Evolutionary conservation across 306 rosid species (phyloP).

Genomic region (Rosa persica): DNA sequence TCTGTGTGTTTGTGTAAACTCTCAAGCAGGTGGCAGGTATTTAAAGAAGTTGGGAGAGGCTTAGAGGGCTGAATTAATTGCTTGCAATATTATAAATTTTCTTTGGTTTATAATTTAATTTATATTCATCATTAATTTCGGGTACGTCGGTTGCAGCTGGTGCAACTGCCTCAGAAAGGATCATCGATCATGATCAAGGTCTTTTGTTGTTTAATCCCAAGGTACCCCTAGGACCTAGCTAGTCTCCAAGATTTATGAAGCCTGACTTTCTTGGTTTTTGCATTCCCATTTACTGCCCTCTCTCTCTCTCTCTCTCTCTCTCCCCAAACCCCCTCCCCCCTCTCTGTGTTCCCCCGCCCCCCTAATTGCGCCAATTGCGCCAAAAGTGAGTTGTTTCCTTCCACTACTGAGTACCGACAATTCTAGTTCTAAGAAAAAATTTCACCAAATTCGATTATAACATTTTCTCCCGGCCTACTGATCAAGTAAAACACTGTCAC

Average conservation of each 20-base stretch:
- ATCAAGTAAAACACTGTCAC: not conserved
- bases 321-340: too few relatives aligned
- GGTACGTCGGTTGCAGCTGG: conserved; percentile 33
- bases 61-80: not conserved
- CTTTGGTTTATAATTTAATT: not conserved
- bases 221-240: not conserved
- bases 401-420: not conserved
- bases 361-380: not conserved
- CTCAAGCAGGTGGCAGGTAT: conserved; percentile 33
- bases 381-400: not conserved
- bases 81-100: conserved; percentile 19
- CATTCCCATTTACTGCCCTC: not conserved
- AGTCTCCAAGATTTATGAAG: conserved; percentile 11
- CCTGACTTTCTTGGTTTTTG: conserved; percentile 22
- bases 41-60: conserved; percentile 34
- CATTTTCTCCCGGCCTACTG: not conserved
- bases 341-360: too few relatives aligned
- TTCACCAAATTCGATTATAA: not conserved
- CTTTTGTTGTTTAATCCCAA: conserved; percentile 20
- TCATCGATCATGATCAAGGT: conserved; percentile 12
- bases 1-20: not conserved
- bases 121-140: not conserved
- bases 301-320: not conserved
- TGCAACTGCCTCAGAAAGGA: conserved; percentile 36
- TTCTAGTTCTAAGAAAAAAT: not conserved